Percentiles rank a stretch among this genome's conserved stretches.
phyloP scores from a whole-genome alignment of 306 rosid genomes.

The Malus sieversii region DNA sequence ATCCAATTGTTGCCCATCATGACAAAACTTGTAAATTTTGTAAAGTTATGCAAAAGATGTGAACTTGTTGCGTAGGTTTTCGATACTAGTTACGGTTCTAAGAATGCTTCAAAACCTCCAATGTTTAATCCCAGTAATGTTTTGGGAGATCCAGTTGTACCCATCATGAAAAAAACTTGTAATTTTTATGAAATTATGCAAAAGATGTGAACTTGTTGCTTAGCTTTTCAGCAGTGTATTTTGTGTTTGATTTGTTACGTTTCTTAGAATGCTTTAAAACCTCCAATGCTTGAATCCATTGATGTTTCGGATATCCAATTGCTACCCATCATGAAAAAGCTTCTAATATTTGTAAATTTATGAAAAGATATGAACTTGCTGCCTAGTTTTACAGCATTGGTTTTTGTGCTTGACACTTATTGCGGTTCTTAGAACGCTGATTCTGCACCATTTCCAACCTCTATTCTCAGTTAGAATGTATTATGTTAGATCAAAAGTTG shows the following conservation, averaged over 20 bases:
- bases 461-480: background rate
- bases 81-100: background rate
- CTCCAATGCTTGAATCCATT: background rate
- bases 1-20: background rate
- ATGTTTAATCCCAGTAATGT: background rate
- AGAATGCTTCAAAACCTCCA: background rate
- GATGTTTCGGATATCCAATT: background rate
- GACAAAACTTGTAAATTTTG: background rate
- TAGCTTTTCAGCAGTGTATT: background rate
- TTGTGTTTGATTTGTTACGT: background rate
- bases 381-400: background rate
- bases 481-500: background rate
- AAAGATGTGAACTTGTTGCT: background rate
- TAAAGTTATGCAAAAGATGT: background rate
- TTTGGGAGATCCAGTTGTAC: background rate
- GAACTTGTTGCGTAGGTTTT: background rate
- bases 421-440: background rate
- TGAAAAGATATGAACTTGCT: background rate
- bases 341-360: background rate
- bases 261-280: background rate
- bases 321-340: background rate
- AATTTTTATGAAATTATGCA: background rate
- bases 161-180: background rate
- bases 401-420: background rate
- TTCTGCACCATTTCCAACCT: background rate